Evolutionary conservation across 352 stramenopile species (phyloP).

Genomic region (Globisporangium middletonii): DNA sequence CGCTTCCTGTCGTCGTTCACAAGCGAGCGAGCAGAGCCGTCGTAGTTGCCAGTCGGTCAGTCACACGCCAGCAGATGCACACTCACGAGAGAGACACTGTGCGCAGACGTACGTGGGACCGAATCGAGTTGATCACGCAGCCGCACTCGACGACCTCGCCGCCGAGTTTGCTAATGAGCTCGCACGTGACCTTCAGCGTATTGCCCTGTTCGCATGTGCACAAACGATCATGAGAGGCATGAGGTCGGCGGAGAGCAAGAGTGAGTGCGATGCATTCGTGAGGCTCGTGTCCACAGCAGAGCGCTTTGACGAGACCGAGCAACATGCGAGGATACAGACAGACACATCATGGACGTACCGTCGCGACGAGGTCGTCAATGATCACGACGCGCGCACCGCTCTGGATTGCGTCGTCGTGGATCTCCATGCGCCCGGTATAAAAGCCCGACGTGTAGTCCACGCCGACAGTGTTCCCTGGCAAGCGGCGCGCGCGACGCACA

Average conservation of each 20-base stretch:
- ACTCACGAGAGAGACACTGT: neutral
- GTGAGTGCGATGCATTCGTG: no score
- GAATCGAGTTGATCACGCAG: constrained; percentile 67
- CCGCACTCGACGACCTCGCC: constrained; percentile 73
- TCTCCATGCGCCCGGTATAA: constrained; percentile 67
- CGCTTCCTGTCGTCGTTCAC: constrained; percentile 21
- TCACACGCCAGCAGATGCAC: no score
- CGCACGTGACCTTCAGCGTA: constrained; percentile 73
- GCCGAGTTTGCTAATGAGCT: constrained; percentile 66
- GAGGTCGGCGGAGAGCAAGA: no score
- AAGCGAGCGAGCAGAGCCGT: neutral
- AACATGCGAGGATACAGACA: no score
- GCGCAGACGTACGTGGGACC: constrained; percentile 25
- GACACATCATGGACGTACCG: constrained; percentile 27
- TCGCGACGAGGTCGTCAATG: constrained; percentile 77
- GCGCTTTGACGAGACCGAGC: no score
- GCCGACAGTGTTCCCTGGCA: constrained; percentile 67
- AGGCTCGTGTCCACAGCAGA: no score
- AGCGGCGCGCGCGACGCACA: constrained; percentile 50
- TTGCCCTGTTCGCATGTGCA: constrained; percentile 36
- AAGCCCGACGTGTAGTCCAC: constrained; percentile 79
- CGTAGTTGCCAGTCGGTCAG: neutral
- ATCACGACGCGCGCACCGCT: constrained; percentile 63
- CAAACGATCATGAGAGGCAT: neutral
- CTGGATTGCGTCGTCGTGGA: constrained; percentile 76